A percentile compares a stretch with the other conserved stretches of the same genome.
phyloP scores from a whole-genome alignment of 2,329 filamentous ascomycete species.

The Pseudogymnoascus sp. region DNA sequence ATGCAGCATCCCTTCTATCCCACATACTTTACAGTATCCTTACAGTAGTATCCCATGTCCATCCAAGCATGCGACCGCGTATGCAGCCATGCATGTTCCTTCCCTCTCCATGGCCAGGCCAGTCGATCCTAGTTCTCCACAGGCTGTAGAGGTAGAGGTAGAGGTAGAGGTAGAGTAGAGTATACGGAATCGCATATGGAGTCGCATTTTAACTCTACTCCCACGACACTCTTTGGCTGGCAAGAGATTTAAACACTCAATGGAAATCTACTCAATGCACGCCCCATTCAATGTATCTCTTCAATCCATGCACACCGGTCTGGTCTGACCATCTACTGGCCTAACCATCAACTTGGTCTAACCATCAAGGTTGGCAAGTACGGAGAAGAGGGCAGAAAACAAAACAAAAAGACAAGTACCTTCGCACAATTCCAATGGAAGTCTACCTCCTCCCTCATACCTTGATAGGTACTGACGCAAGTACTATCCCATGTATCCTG shows the following conservation, averaged over 20 bases:
- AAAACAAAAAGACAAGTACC: too few species aligned
- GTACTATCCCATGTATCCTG: background rate
- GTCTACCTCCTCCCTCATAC: background rate
- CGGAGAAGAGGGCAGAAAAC: too few species aligned
- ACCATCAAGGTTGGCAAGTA: background rate
- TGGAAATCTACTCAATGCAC: background rate
- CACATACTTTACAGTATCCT: too few species aligned
- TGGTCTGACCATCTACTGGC: background rate
- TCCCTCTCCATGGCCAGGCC: too few species aligned
- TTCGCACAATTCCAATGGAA: too few species aligned
- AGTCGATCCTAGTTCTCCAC: background rate
- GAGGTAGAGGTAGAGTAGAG: too few species aligned
- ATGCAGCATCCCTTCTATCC: too few species aligned
- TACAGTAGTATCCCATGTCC: background rate
- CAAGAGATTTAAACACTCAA: background rate
- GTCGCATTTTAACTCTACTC: too few species aligned
- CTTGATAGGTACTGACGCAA: constrained; percentile 1
- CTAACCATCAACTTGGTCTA: too few species aligned
- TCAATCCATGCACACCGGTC: background rate
- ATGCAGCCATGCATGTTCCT: background rate
- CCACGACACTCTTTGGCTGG: too few species aligned
- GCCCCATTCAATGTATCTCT: background rate
- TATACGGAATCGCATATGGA: too few species aligned
- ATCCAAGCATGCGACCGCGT: background rate
- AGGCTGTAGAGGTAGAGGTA: too few species aligned